A percentile compares a stretch with the other conserved stretches of the same genome.
Conservation (phyloP, 305 asterid species). For the Fraxinus greggii region DNA sequence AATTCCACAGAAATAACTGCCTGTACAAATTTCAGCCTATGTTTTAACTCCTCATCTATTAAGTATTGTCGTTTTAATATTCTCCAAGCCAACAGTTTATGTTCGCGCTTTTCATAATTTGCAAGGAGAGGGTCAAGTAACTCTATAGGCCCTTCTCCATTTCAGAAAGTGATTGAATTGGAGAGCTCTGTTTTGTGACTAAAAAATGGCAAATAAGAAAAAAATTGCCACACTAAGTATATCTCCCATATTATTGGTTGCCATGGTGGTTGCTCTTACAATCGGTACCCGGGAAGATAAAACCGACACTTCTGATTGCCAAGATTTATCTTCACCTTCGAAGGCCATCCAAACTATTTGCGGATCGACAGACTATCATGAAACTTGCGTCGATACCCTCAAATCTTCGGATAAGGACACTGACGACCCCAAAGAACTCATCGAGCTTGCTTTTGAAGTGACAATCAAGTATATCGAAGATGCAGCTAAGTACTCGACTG, state of each 20-base stretch:
- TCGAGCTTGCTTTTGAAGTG: conserved; percentile 23
- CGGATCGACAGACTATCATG: conserved; percentile 24
- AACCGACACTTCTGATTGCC: neutral
- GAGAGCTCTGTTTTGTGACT: neutral
- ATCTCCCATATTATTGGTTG: neutral
- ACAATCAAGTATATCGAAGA: conserved; percentile 19
- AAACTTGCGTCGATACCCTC: conserved; percentile 33
- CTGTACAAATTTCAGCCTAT: neutral
- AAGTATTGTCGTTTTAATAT: neutral
- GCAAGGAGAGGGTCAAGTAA: conserved; percentile 5
- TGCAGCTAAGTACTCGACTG: conserved; percentile 2
- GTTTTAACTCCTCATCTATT: neutral
- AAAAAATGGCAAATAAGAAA: conserved; percentile 1
- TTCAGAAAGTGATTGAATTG: neutral
- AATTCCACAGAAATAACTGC: neutral
- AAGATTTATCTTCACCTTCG: neutral
- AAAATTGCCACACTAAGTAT: conserved; percentile 1
- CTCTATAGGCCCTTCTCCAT: neutral
- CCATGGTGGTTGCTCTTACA: conserved; percentile 8
- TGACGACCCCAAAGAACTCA: conserved; percentile 25
- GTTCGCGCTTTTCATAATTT: neutral
- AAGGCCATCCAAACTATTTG: conserved; percentile 33
- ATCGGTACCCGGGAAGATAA: neutral
- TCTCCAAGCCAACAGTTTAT: neutral
- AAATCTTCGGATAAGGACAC: conserved; percentile 20